Base-by-base conservation (phyloP, 2,329 filamentous ascomycete genomes). In the Herpotrichia juniperi region DNA sequence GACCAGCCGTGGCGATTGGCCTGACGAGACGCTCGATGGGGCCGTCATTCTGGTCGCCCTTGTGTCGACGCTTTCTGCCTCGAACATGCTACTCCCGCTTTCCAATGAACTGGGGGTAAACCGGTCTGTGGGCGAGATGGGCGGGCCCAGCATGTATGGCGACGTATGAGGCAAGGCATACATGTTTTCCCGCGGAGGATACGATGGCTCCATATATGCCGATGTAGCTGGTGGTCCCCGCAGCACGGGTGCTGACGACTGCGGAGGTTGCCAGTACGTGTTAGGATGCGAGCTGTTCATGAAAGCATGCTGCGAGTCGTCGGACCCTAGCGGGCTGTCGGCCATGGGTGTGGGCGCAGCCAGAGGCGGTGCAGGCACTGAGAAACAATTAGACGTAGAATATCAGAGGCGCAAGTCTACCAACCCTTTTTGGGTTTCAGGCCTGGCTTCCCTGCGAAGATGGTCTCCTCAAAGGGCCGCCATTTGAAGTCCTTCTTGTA, bases 401-500 rank as follows among this genome's bases (percentile, higher is more conserved):
- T 21, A 40, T 26, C 30, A 22, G 24, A 42, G 10, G 4, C 12
- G n/a, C 14, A 22, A 11, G 25, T 49, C 16, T 30, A 59, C 61
- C 34, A 60, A 78, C 78, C 70, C 73, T 80, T 82, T 66, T 78
- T 82, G 34, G 73, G 55, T 61, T 79, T 82, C 7, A 30, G 39
- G 7, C 58, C 56, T 26, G 67, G 65, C 59, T 80, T 83, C 45
- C 74, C 73, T 17, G 74, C 72, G 57, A 86, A 78, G 48, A 76
- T 85, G 42, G 83, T 80, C 58, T 89, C 86, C 64, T 87, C 86
- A 61, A 89, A 89, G 0, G 86, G 81, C 46, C 86, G 79, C 87
- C 87, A 90, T 78, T 90, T 89, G 75, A 89, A 90, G 69, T 88
- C 85, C 69, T 88, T 90, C 71, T 85, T 88, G 74, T 90, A 90